Conservation (phyloP, 768 basidiomycete species). For the Termitomyces sp. region DNA sequence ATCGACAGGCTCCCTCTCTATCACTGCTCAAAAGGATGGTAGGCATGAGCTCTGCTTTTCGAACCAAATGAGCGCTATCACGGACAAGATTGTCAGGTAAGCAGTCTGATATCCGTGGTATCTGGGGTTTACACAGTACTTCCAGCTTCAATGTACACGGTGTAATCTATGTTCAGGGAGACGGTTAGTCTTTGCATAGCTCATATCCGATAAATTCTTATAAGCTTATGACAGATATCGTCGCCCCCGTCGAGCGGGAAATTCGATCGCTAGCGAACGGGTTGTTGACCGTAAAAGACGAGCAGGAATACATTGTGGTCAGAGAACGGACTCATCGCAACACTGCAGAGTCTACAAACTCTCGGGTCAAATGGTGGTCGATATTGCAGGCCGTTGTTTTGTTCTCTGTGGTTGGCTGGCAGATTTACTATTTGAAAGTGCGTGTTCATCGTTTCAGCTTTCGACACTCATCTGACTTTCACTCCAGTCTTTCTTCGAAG, state of each 20-base stretch:
- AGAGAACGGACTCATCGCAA: slow-evolving; percentile 91
- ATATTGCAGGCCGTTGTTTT: slow-evolving; percentile 85
- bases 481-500: slow-evolving; percentile 81
- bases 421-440: slow-evolving; percentile 95
- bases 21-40: slow-evolving; percentile 86
- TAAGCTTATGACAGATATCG: slow-evolving; percentile 48
- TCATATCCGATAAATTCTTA: not conserved
- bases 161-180: slow-evolving; percentile 89
- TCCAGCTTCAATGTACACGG: slow-evolving; percentile 97
- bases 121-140: not conserved
- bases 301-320: slow-evolving; percentile 98
- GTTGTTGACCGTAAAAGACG: slow-evolving; percentile 89
- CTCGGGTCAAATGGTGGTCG: slow-evolving; percentile 99
- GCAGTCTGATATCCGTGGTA: slow-evolving; percentile 15
- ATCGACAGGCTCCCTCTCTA: slow-evolving; percentile 83
- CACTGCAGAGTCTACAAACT: slow-evolving; percentile 91
- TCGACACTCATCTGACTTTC: slow-evolving; percentile 6
- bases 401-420: slow-evolving; percentile 92
- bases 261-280: slow-evolving; percentile 82
- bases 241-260: slow-evolving; percentile 96
- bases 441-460: slow-evolving; percentile 17
- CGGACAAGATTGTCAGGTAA: slow-evolving; percentile 93
- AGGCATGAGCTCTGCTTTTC: slow-evolving; percentile 97
- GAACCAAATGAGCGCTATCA: slow-evolving; percentile 96
- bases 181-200: slow-evolving; percentile 49